Conservation (phyloP, 805 yeast species). For the Kodamaea fukazawae region DNA sequence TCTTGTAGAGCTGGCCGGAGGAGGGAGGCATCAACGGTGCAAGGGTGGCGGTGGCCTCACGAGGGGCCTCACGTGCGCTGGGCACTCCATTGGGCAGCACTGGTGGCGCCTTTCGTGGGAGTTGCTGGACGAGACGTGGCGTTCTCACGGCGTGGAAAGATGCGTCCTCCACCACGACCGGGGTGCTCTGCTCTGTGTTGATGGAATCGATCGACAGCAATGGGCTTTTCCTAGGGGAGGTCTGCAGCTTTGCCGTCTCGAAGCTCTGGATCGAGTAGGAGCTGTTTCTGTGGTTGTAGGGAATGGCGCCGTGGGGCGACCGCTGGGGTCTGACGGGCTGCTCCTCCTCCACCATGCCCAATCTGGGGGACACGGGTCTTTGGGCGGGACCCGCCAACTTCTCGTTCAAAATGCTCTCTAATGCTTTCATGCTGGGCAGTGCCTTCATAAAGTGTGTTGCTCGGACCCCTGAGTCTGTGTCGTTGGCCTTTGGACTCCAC, state of each 20-base stretch:
- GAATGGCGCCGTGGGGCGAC: not conserved
- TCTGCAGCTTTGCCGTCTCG: slow-evolving; percentile 24
- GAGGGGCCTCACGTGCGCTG: too few relatives aligned
- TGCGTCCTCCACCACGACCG: slow-evolving; percentile 23
- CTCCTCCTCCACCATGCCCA: slow-evolving; percentile 16
- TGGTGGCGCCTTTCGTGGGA: not conserved
- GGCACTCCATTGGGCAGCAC: too few relatives aligned
- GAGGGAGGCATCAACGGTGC: too few relatives aligned
- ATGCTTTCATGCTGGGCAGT: slow-evolving; percentile 42
- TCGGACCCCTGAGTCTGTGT: slow-evolving; percentile 2
- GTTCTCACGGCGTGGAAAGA: slow-evolving; percentile 22
- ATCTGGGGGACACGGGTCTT: not conserved
- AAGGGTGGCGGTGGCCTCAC: too few relatives aligned
- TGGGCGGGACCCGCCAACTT: slow-evolving; percentile 3
- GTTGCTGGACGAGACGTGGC: slow-evolving; percentile 12
- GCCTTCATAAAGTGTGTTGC: slow-evolving; percentile 27
- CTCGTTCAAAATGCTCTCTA: slow-evolving; percentile 32
- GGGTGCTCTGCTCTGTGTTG: slow-evolving; percentile 19
- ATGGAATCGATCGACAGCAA: slow-evolving; percentile 21
- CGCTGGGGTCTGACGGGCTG: not conserved
- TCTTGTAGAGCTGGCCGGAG: too few relatives aligned
- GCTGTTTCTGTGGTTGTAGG: slow-evolving; percentile 4
- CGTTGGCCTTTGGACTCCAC: too few relatives aligned
- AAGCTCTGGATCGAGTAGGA: slow-evolving; percentile 24
- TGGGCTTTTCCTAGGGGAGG: slow-evolving; percentile 18